Evolutionary conservation across 148 eudicot species (phyloP).

Genomic region (Simmondsia chinensis): DNA sequence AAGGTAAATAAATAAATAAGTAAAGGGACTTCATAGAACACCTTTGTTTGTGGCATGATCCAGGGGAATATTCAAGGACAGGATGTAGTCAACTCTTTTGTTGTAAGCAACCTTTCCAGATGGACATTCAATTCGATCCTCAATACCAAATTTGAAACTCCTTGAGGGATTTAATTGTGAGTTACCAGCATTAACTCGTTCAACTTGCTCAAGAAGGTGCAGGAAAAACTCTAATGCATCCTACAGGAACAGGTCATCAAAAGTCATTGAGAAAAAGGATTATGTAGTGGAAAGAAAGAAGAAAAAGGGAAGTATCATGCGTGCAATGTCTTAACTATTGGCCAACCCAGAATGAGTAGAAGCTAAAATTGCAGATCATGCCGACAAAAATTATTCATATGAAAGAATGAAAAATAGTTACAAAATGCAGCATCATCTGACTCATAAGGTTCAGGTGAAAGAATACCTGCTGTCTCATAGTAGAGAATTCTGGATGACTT

Average conservation of each 20-base stretch:
- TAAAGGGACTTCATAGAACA: slow-evolving; percentile 12
- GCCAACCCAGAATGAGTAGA: too few species aligned
- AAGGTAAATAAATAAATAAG: not conserved
- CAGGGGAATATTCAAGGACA: slow-evolving; percentile 80
- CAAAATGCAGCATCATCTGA: too few species aligned
- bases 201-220: slow-evolving; percentile 92
- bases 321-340: too few species aligned
- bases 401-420: too few species aligned
- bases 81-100: slow-evolving; percentile 68
- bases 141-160: slow-evolving; percentile 90
- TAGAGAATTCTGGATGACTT: slow-evolving; percentile 93
- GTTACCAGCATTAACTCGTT: slow-evolving; percentile 63
- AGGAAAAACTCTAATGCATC: slow-evolving; percentile 95
- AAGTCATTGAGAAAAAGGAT: not conserved
- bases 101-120: slow-evolving; percentile 95
- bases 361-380: too few species aligned
- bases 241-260: slow-evolving; percentile 22
- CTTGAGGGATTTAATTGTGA: slow-evolving; percentile 72
- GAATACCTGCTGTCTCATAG: slow-evolving; percentile 92
- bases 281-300: not conserved
- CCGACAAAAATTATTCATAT: too few species aligned
- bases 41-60: slow-evolving; percentile 79
- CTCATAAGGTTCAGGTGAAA: too few species aligned
- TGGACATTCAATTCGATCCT: slow-evolving; percentile 80
- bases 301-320: too few species aligned